Percentiles rank a stretch among this genome's conserved stretches.
Evolutionary conservation across 768 basidiomycete genomes (phyloP).

Genomic region (Tricholoma sp.): DNA sequence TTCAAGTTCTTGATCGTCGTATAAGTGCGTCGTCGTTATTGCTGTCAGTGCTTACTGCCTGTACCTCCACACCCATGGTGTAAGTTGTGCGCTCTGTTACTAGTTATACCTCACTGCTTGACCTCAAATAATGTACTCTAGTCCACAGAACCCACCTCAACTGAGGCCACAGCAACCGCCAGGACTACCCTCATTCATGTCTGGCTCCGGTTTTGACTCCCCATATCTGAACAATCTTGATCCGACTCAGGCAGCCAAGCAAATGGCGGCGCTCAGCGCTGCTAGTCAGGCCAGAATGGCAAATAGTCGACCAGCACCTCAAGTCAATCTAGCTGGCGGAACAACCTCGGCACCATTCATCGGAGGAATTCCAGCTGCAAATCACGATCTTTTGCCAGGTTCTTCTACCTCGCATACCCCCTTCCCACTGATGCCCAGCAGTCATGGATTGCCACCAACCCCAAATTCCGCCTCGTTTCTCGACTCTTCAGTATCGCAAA

Average conservation of each 20-base stretch:
- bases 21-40: neutral
- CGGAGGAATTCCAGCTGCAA: conserved; percentile 50
- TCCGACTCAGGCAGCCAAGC: conserved; percentile 65
- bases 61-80: conserved; percentile 23
- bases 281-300: conserved; percentile 57
- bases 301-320: conserved; percentile 36
- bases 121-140: conserved; percentile 18
- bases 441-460: conserved; percentile 31
- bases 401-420: conserved; percentile 33
- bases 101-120: conserved; percentile 5
- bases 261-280: conserved; percentile 73
- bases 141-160: conserved; percentile 11
- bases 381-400: conserved; percentile 37
- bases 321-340: conserved; percentile 38
- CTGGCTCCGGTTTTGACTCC: conserved; percentile 27
- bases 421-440: conserved; percentile 38
- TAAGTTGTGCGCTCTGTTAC: conserved; percentile 20
- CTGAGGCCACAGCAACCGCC: conserved; percentile 19
- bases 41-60: conserved; percentile 4
- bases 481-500: conserved; percentile 39
- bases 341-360: conserved; percentile 67
- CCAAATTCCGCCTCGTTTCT: conserved; percentile 36
- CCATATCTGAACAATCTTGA: conserved; percentile 52
- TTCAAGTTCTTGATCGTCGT: neutral
- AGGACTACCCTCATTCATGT: conserved; percentile 27